These are phyloP conservation scores for Geotrichum phurueaensis DNA, from an alignment of 1,139 yeast genomes.

Conservation along the genomic window DNA sequence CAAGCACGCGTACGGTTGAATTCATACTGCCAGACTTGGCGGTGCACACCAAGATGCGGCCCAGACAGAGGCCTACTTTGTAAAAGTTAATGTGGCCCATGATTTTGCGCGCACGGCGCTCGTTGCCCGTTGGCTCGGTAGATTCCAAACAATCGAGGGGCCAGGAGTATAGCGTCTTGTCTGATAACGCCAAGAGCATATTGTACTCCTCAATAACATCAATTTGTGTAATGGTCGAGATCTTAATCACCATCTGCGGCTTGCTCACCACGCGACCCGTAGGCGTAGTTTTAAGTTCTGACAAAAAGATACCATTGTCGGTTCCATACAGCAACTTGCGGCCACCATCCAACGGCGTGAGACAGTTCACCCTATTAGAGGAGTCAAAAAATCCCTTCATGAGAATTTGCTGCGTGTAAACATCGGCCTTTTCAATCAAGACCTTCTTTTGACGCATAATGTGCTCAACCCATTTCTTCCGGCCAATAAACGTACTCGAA, in stretches of 20 bases:
- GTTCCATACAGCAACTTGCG: constrained; percentile 86
- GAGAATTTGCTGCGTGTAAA: constrained; percentile 68
- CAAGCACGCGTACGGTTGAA: constrained; percentile 78
- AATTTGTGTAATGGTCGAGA: constrained; percentile 75
- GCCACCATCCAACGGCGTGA: constrained; percentile 93
- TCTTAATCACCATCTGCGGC: constrained; percentile 74
- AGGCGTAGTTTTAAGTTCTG: constrained; percentile 41
- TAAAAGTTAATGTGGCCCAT: constrained; percentile 83
- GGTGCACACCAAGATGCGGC: constrained; percentile 81
- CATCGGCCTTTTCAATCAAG: constrained; percentile 65
- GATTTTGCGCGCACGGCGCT: constrained; percentile 70
- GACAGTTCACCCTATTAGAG: constrained; percentile 80
- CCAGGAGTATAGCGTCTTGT: constrained; percentile 77
- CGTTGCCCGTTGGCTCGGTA: constrained; percentile 56
- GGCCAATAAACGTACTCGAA: constrained; percentile 61
- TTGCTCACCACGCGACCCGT: constrained; percentile 53
- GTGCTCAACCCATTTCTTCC: constrained; percentile 75
- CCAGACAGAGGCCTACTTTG: constrained; percentile 88
- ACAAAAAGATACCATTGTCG: constrained; percentile 81
- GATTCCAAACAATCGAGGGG: constrained; percentile 66
- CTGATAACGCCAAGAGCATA: constrained; percentile 73
- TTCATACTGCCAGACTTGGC: constrained; percentile 69
- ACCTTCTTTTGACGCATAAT: constrained; percentile 73
- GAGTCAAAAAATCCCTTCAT: constrained; percentile 60
- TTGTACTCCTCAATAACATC: constrained; percentile 92